Percentiles rank a stretch among this genome's conserved stretches.
Evolutionary conservation across 2,329 filamentous ascomycete genomes (phyloP).

Genomic region (Leptographium wingfieldii): DNA sequence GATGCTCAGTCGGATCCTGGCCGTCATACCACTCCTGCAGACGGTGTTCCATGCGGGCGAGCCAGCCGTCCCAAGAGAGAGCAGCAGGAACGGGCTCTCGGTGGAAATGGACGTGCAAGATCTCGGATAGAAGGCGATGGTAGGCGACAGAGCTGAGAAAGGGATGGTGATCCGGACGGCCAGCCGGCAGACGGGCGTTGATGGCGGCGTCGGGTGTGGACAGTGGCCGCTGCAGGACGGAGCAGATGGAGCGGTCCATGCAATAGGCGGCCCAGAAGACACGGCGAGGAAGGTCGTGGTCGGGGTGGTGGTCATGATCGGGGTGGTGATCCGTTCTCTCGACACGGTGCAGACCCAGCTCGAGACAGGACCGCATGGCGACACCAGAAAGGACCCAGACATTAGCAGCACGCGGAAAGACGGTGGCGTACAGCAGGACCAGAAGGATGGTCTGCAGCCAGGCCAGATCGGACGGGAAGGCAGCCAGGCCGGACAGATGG

Average conservation of each 20-base stretch:
- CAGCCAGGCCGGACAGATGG: conserved; percentile 17
- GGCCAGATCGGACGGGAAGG: conserved; percentile 14
- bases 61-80: conserved; percentile 9
- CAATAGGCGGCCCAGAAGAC: conserved; percentile 11
- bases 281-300: conserved; percentile 5
- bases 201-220: conserved; percentile 9
- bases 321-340: not conserved
- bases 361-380: conserved; percentile 11
- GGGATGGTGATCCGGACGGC: not conserved
- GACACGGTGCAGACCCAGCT: conserved; percentile 7
- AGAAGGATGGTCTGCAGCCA: conserved; percentile 11
- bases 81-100: conserved; percentile 6
- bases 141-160: conserved; percentile 7
- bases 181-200: conserved; percentile 1
- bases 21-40: conserved; percentile 4
- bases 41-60: conserved; percentile 7
- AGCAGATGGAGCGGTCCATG: conserved; percentile 11
- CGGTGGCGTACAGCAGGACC: conserved; percentile 10
- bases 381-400: conserved; percentile 12
- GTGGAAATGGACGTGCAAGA: conserved; percentile 11
- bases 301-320: not conserved
- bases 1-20: not conserved
- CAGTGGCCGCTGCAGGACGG: conserved; percentile 8
- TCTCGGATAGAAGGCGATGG: conserved; percentile 8
- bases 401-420: conserved; percentile 10